phyloP scores from a whole-genome alignment of 805 yeast species.

The Lipomyces lipofer region DNA sequence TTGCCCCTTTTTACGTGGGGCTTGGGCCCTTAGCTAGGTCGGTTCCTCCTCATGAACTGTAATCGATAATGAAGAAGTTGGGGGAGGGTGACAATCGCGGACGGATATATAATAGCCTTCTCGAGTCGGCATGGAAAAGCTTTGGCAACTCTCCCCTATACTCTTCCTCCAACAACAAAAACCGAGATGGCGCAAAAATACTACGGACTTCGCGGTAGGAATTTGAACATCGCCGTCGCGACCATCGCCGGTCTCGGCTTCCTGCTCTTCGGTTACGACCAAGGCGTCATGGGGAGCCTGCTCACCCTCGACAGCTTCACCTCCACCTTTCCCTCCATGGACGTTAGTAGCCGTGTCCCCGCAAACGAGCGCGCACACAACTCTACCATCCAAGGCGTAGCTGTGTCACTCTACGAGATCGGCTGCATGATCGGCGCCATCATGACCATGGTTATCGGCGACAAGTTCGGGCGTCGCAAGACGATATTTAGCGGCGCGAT shows the following conservation, averaged over 20 bases:
- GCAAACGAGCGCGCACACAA: slow-evolving; percentile 9
- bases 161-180: not conserved
- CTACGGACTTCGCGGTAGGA: slow-evolving; percentile 55
- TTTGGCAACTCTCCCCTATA: not conserved
- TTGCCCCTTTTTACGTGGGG: not conserved
- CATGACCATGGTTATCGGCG: slow-evolving; percentile 62
- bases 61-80: not conserved
- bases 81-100: not conserved
- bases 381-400: slow-evolving; percentile 21
- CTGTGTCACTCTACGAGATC: slow-evolving; percentile 53
- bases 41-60: not conserved
- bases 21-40: not conserved
- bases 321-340: slow-evolving; percentile 17
- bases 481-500: slow-evolving; percentile 56
- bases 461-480: slow-evolving; percentile 64
- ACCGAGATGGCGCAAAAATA: not conserved
- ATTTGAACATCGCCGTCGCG: slow-evolving; percentile 51
- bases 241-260: slow-evolving; percentile 65
- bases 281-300: slow-evolving; percentile 62
- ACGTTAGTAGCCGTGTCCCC: slow-evolving; percentile 5
- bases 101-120: not conserved
- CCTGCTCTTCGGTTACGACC: slow-evolving; percentile 73
- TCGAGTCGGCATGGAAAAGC: not conserved
- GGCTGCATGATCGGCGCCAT: slow-evolving; percentile 79
- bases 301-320: slow-evolving; percentile 21